These are phyloP conservation scores for Pseudonitzschia pungens DNA, from an alignment of 108 stramenopile genomes.

Conservation along the genomic window DNA sequence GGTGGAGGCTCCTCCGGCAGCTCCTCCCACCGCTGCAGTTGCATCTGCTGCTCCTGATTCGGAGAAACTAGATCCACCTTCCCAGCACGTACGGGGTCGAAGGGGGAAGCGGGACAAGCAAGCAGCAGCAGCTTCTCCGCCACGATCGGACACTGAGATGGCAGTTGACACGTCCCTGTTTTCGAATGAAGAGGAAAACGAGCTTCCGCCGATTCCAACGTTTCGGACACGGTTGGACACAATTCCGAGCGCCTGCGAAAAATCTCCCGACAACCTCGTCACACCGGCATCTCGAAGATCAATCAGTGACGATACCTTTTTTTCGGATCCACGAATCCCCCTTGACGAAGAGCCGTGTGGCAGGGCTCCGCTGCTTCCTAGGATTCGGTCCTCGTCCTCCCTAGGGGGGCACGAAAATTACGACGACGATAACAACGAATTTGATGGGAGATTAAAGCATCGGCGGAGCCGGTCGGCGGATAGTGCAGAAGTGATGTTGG, in stretches of 20 bases:
- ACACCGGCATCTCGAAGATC: too few species aligned
- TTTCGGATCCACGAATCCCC: background rate
- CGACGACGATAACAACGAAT: too few species aligned
- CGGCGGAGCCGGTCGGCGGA: too few species aligned
- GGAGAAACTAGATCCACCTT: too few species aligned
- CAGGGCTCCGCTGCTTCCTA: too few species aligned
- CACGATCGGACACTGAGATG: too few species aligned
- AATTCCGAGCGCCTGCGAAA: background rate
- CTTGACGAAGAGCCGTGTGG: background rate
- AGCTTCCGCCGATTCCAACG: background rate
- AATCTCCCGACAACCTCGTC: too few species aligned
- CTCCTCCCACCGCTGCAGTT: conserved; percentile 12
- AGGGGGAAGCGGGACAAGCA: conserved; percentile 66
- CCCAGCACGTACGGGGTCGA: conserved; percentile 27
- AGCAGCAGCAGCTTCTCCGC: background rate
- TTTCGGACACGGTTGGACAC: background rate
- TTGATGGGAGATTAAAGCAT: too few species aligned
- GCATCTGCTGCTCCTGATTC: conserved; percentile 9
- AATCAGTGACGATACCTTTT: background rate
- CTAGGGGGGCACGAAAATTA: too few species aligned
- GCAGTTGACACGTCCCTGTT: background rate
- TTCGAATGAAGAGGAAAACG: background rate
- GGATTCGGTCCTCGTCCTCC: too few species aligned
- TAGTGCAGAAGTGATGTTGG: too few species aligned
- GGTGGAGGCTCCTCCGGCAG: background rate